Conservation (phyloP, 164 flowering plant species). For the Magnolia sinica region DNA sequence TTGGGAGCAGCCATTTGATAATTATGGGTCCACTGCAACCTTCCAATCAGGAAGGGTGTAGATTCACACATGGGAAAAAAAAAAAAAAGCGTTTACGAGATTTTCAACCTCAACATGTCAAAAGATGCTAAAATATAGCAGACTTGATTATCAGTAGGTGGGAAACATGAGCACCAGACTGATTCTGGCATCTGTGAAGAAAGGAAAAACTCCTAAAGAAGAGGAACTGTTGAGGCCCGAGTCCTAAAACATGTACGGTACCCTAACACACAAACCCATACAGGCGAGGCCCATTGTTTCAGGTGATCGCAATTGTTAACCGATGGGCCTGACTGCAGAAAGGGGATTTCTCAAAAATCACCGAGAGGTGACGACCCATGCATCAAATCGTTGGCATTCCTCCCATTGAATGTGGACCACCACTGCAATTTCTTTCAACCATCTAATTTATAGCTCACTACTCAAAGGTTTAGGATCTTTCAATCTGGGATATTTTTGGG, state of each 20-base stretch:
- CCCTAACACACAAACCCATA: not conserved
- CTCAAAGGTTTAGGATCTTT: too few relatives aligned
- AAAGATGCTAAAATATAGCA: too few relatives aligned
- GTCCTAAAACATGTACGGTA: not conserved
- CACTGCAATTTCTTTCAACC: not conserved
- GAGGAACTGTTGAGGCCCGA: not conserved
- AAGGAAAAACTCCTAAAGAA: not conserved
- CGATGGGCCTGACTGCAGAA: not conserved
- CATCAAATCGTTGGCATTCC: not conserved
- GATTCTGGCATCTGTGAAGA: not conserved
- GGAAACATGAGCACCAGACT: not conserved
- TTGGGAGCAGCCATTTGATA: not conserved
- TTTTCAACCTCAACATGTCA: too few relatives aligned
- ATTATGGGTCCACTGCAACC: not conserved
- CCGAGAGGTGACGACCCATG: not conserved
- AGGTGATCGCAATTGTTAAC: not conserved
- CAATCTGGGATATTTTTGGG: too few relatives aligned
- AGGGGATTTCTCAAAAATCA: not conserved
- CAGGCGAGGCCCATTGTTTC: too few relatives aligned
- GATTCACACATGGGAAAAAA: not conserved
- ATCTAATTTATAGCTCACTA: not conserved
- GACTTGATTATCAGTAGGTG: not conserved
- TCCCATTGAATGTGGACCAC: not conserved
- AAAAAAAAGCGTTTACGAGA: too few relatives aligned
- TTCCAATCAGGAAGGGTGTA: not conserved